A percentile compares a stretch with the other conserved stretches of the same genome.
phyloP scores from a whole-genome alignment of 306 rosid species.

The Acmispon strigosus region DNA sequence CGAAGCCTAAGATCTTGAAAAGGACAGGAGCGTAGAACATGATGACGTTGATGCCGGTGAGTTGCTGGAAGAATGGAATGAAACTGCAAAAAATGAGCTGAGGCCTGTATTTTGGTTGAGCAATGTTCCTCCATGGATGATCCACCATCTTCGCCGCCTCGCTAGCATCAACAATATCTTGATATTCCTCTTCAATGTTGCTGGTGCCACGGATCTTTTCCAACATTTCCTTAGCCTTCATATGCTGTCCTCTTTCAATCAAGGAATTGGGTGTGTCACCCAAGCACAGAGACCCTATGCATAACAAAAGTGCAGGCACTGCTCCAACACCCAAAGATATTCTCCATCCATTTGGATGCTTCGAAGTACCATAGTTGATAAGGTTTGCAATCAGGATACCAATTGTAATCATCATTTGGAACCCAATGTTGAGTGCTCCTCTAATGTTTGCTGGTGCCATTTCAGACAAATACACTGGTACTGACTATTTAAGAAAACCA shows the following conservation, averaged over 20 bases:
- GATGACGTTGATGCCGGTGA: slow-evolving; percentile 25
- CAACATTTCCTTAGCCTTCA: slow-evolving; percentile 17
- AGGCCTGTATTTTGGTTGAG: background rate
- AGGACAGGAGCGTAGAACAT: slow-evolving; percentile 31
- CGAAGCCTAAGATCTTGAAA: slow-evolving; percentile 19
- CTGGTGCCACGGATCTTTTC: slow-evolving; percentile 10
- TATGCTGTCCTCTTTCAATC: slow-evolving; percentile 22
- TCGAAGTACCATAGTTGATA: slow-evolving; percentile 17
- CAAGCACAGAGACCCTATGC: background rate
- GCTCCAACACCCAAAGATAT: slow-evolving; percentile 8
- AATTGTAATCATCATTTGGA: slow-evolving; percentile 27
- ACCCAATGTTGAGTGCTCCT: slow-evolving; percentile 27
- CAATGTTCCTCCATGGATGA: slow-evolving; percentile 19
- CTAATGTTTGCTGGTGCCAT: slow-evolving; percentile 27
- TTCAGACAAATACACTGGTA: slow-evolving; percentile 27
- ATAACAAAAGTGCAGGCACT: slow-evolving; percentile 13
- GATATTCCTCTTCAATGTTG: slow-evolving; percentile 17
- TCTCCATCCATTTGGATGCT: slow-evolving; percentile 15
- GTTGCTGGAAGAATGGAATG: slow-evolving; percentile 26
- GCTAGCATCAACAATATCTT: slow-evolving; percentile 23
- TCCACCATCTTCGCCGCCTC: slow-evolving; percentile 13
- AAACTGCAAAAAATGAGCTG: slow-evolving; percentile 12
- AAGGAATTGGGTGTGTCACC: slow-evolving; percentile 25
- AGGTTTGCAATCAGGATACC: slow-evolving; percentile 23
- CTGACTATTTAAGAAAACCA: background rate